Base-by-base conservation (phyloP, 1,284 basidiomycete species). In the Ustilago vetiveriae region DNA sequence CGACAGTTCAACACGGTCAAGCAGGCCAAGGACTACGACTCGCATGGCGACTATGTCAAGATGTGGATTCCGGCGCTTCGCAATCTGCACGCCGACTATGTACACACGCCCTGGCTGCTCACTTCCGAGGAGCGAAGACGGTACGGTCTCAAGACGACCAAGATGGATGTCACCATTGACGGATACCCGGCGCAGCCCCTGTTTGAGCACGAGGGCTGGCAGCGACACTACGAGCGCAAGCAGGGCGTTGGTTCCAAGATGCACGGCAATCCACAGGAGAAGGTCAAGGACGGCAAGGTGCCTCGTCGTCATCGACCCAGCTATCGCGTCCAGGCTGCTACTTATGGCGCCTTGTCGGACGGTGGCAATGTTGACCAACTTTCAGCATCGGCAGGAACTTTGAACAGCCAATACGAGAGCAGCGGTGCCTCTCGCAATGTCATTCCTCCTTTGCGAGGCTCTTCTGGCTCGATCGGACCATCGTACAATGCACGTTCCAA, bases 1-100 rank as follows among this genome's bases (percentile, higher is more conserved):
- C 75, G 86, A 24, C 85, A 86, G 66, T 87, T 86, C 82, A 87
- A 87, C 74, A 85, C 84, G 13, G 84, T 87, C 80, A 87, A 87
- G 76, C 86, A 87, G 73, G 84, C 84, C 7, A 83, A 83, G 50
- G 85, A 86, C 59, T 86, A 86, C 79, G 85, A 86, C 64, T 76
- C 83, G 3, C 55, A 84, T n/a, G 85, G 83, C 14, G 82, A 84
- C 27, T 86, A 86, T 69, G 83, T 86, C 62, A 81, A 82, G 57
- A 76, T 81, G 21, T 87, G 86, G 86, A 74, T 86, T 3, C 85
- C 84, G 0, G 82, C 84, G 45, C 82, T 87, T 23, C 74, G 81
- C 29, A 73, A 81, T 16, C 71, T 86, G 32, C 81, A 81, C 19
- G 36, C 72, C 11, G 56, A 71, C 41, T 71, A 72, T 29, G 72